Conservation (phyloP, 164 flowering plant genomes). For the Vitis amurensis region DNA sequence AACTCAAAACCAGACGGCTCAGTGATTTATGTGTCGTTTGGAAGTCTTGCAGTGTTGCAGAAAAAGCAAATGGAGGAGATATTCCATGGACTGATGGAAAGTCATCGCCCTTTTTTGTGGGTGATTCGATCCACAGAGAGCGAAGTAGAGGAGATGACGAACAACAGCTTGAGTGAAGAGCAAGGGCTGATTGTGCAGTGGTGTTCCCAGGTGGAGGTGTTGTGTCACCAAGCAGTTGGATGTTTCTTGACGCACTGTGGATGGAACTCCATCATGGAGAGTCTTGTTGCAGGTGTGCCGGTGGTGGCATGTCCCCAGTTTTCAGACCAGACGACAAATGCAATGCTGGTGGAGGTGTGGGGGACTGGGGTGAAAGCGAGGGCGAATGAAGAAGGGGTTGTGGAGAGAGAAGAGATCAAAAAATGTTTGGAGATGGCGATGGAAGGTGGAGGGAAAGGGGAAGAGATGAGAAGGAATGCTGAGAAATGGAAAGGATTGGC, state of each 20-base stretch:
- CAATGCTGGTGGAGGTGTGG: constrained; percentile 65
- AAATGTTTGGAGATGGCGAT: constrained; percentile 55
- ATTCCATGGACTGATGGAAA: constrained; percentile 11
- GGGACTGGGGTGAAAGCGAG: constrained; percentile 41
- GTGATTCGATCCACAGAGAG: constrained; percentile 14
- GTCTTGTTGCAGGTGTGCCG: constrained; percentile 52
- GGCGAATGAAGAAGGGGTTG: constrained; percentile 27
- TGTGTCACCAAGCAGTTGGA: constrained; percentile 45
- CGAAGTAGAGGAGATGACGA: constrained; percentile 3
- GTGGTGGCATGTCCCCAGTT: constrained; percentile 53
- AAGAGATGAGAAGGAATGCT: constrained; percentile 2
- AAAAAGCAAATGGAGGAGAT: constrained; percentile 26
- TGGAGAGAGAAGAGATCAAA: constrained; percentile 43
- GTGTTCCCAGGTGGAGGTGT: constrained; percentile 60
- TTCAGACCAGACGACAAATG: constrained; percentile 58
- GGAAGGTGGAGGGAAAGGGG: constrained; percentile 33
- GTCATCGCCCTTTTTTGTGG: constrained; percentile 28
- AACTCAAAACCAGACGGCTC: constrained; percentile 13
- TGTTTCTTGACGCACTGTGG: constrained; percentile 75
- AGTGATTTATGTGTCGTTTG: constrained; percentile 21
- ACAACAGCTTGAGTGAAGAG: constrained; percentile 8
- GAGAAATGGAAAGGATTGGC: no score
- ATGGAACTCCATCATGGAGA: constrained; percentile 69
- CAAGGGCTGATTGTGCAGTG: constrained; percentile 47
- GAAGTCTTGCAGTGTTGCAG: constrained; percentile 7